Base-by-base conservation (phyloP, 2,329 filamentous ascomycete genomes). In the Cercospora sp. region DNA sequence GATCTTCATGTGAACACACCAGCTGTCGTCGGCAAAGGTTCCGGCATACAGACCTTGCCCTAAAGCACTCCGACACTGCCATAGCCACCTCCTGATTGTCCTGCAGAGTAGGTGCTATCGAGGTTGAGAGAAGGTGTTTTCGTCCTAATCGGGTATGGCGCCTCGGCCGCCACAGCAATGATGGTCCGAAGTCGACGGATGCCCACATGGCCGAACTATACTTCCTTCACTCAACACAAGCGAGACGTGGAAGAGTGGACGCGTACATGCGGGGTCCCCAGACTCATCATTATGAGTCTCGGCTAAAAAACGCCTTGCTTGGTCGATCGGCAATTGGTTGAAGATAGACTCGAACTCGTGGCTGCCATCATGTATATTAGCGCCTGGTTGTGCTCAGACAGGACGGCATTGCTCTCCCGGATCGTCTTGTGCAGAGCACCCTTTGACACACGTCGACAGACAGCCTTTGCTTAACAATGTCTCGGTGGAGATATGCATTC, bases 401-500 rank as follows among this genome's bases (percentile, higher is more conserved):
- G n/a, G 9, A 51, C 10, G 20, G 5, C n/a, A 23, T 51, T 26
- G 20, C 12, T 23, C 12, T 26, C 20, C 4, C 6, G 10, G 3
- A 7, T 12, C 12, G 12, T 7, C 20, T 51, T 48, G 18, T 48
- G 18, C 18, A 48, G 10, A 20, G 45, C 45, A 48, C 9, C 6
- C 9, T 36, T 16, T 36, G 4, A 36, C 33, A 36, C 12, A 36
- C 13, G 4, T 13, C 12, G 33, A 48, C 5, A 28, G 13, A 31
- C 42, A 16, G n/a, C 30, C 69, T 48, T 3, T 48, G 42, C n/a
- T 20, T 20, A 5, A 72, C 23, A 20, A 81, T 81, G 80, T 73
- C 77, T 42, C 72, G 74, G 30, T 76, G 79, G 70, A 73, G 69
- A 33, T 72, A 75, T 64, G 80, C 79, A 0, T 81, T 81, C 65